Conservation (phyloP, 2,329 filamentous ascomycete genomes). For the Claviceps fusiformis region DNA sequence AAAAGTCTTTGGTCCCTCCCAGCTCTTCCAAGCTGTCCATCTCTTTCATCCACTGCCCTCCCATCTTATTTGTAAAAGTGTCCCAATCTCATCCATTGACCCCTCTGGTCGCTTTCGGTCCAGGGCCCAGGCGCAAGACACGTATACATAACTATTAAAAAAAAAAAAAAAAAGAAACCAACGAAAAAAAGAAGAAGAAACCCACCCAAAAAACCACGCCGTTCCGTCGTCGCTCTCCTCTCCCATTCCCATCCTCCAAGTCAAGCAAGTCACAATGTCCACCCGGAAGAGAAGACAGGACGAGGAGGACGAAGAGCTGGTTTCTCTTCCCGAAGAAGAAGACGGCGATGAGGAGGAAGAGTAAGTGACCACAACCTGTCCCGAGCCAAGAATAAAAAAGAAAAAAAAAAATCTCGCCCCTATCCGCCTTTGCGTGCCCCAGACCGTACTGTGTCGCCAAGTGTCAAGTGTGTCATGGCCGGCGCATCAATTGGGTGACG, state of each 20-base stretch:
- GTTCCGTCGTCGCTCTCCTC: neutral
- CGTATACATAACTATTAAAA: no score
- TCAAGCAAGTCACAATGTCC: constrained; percentile 25
- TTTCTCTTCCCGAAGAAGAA: constrained; percentile 38
- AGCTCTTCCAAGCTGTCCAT: neutral
- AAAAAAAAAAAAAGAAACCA: no score
- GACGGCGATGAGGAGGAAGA: constrained; percentile 41
- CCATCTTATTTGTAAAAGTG: neutral
- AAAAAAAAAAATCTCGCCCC: no score
- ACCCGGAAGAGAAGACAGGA: constrained; percentile 44
- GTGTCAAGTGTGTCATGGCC: neutral
- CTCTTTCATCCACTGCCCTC: neutral
- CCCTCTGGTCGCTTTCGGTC: neutral
- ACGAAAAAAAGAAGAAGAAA: no score
- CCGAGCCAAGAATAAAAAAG: neutral
- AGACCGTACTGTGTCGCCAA: neutral
- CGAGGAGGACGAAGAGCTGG: constrained; percentile 43
- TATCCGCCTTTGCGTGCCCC: neutral
- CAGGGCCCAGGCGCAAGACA: no score
- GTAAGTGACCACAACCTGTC: constrained; percentile 24
- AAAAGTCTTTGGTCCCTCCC: constrained; percentile 7
- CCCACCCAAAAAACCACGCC: neutral
- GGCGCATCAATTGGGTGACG: neutral
- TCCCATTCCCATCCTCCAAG: neutral
- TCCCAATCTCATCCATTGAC: constrained; percentile 1